Base-by-base conservation (phyloP, 2,329 filamentous ascomycete species). In the Aschersonia sp. region DNA sequence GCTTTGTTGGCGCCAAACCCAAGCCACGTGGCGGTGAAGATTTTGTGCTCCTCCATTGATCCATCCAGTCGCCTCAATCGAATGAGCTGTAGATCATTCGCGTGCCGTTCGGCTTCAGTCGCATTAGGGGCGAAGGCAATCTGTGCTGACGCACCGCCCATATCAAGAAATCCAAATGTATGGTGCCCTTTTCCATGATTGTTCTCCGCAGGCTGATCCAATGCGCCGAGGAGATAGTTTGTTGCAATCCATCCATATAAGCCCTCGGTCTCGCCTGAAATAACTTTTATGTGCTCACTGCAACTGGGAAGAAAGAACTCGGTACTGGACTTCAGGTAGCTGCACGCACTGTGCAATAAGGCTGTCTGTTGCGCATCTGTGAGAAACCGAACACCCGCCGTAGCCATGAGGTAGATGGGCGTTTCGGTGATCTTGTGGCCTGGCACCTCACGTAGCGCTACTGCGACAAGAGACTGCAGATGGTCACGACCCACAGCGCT, bases 1-100 rank as follows among this genome's bases (percentile, higher is more conserved):
- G 94, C 92, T 67, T 96, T 83, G 54, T 96, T 92, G 32, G 94
- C 90, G n/a, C 92, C 92, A 60, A 95, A 98, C 0, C 90, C 90
- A 5, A 98, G 73, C 92, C 92, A 98, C 0, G 92, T 95, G 1
- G 90, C 89, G 0, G 94, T 89, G 61, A 98, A 98, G 4, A 98
- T 85, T 54, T 78, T 81, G 67, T 96, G 86, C 59, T 98, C 92
- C 44, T 81, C 67, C 0, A 82, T 66, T 1, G 78, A 72, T 8
- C 92, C 92, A 60, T 92, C 81, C 22, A 97, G 66, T 3, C 81
- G 92, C 52, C 94, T 79, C 67, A 98, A 69, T 45, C 92, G 82
- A 50, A 98, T 67, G 11, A 97, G 64, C 53, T 88, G 95, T 48
- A 98, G 68, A 60, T 97, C 88, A 52, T 96, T 77, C 0, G 87